These are phyloP conservation scores for Aspergillus saccharolyticus DNA, from an alignment of 495 filamentous ascomycete genomes.

Conservation along the genomic window DNA sequence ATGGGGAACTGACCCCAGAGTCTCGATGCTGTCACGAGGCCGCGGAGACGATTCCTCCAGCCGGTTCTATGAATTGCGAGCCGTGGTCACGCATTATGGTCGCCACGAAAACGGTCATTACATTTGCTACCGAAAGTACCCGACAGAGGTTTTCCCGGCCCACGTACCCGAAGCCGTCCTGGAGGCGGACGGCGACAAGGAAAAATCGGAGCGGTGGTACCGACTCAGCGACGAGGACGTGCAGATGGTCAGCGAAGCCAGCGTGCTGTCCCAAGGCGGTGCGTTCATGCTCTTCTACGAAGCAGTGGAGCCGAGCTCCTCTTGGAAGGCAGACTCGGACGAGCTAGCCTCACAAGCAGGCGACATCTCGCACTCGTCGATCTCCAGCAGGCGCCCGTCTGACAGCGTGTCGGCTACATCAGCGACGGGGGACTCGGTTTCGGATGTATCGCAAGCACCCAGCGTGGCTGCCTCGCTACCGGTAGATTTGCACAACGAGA, in stretches of 20 bases:
- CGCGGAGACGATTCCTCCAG: conserved; percentile 29
- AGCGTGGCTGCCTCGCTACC: conserved; percentile 29
- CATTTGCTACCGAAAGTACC: conserved; percentile 75
- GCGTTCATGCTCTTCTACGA: conserved; percentile 99
- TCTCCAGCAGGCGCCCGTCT: conserved; percentile 22
- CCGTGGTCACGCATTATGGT: conserved; percentile 84
- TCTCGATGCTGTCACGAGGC: conserved; percentile 60
- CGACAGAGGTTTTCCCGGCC: conserved; percentile 31
- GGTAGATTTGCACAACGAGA: conserved; percentile 2
- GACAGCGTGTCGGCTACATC: conserved; percentile 29
- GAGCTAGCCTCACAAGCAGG: conserved; percentile 2
- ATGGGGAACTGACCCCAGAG: conserved; percentile 60
- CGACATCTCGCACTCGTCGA: conserved; percentile 21
- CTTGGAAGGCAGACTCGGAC: not conserved
- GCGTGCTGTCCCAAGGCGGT: conserved; percentile 71
- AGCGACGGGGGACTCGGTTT: conserved; percentile 26
- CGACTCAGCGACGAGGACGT: conserved; percentile 83
- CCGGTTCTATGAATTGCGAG: conserved; percentile 74
- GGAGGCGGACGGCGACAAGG: conserved; percentile 34
- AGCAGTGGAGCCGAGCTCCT: conserved; percentile 20
- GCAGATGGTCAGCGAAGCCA: conserved; percentile 61
- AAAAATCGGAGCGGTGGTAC: conserved; percentile 62
- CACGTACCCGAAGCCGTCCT: conserved; percentile 33
- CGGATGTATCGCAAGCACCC: conserved; percentile 30
- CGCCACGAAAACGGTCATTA: conserved; percentile 95